Percentiles rank a stretch among this genome's conserved stretches.
Conservation (phyloP, 2,329 filamentous ascomycete genomes). For the Thielaviopsis cerberus region DNA sequence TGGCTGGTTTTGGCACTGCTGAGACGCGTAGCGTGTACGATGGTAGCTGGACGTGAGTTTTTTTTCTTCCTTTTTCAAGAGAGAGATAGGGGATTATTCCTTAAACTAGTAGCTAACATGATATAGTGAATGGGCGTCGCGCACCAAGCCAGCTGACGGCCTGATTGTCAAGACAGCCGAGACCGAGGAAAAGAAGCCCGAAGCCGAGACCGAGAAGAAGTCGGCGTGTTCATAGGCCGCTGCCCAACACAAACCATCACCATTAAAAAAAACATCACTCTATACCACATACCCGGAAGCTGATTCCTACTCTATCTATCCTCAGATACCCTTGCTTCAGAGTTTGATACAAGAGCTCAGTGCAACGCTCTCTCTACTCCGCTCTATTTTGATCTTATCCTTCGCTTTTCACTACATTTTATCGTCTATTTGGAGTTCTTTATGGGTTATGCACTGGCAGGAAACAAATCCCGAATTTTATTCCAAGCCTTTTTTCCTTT, state of each 20-base stretch:
- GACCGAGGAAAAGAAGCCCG: slow-evolving; percentile 8
- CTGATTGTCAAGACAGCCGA: slow-evolving; percentile 36
- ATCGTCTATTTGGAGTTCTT: background rate
- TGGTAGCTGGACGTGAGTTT: slow-evolving; percentile 86
- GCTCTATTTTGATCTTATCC: background rate
- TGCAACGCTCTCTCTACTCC: background rate
- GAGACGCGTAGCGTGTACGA: slow-evolving; percentile 68
- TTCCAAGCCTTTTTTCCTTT: background rate
- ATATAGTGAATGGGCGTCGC: slow-evolving; percentile 46
- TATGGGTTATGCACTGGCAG: background rate
- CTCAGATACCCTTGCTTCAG: background rate
- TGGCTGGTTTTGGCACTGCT: slow-evolving; percentile 53
- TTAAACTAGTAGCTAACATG: slow-evolving; percentile 15
- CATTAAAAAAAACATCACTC: background rate
- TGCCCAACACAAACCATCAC: background rate
- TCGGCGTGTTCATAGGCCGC: background rate
- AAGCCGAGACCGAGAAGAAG: slow-evolving; percentile 8
- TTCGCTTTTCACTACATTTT: background rate
- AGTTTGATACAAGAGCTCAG: background rate
- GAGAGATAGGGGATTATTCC: background rate
- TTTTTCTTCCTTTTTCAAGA: background rate
- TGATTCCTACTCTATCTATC: background rate
- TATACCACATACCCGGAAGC: background rate
- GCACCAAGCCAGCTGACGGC: slow-evolving; percentile 41
- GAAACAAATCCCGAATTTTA: background rate